Evolutionary conservation across 768 basidiomycete genomes (phyloP).

Genomic region (Boletales sp.): DNA sequence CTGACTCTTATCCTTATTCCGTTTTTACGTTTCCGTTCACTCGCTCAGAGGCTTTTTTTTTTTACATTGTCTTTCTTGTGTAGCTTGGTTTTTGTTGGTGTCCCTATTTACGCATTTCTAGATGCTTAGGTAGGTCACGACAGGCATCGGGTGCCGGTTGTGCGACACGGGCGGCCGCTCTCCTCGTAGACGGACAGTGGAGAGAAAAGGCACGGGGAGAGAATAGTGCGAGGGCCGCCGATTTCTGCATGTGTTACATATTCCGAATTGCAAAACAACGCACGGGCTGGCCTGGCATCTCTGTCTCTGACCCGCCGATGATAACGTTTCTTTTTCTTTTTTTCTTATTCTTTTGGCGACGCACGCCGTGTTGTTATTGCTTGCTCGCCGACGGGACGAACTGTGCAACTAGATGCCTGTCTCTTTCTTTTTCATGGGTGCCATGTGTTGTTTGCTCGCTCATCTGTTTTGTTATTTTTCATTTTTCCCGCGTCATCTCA

Average conservation of each 20-base stretch:
- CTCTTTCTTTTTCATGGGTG: too few species aligned
- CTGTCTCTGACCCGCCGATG: not conserved
- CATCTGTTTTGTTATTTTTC: too few species aligned
- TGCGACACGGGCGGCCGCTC: not conserved
- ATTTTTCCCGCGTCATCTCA: too few species aligned
- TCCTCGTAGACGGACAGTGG: not conserved
- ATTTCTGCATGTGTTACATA: not conserved
- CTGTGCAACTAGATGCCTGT: too few species aligned
- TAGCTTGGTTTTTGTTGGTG: conserved; percentile 19
- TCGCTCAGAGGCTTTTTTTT: conserved; percentile 2
- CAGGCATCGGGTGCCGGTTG: not conserved
- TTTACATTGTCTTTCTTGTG: conserved; percentile 7
- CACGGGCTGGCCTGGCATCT: conserved; percentile 23
- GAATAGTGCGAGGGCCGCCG: not conserved
- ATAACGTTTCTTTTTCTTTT: not conserved
- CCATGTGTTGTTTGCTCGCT: too few species aligned
- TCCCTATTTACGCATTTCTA: conserved; percentile 22
- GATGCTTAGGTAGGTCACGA: conserved; percentile 21
- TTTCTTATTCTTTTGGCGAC: too few species aligned
- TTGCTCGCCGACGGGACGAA: too few species aligned
- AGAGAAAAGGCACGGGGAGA: not conserved
- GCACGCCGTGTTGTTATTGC: too few species aligned
- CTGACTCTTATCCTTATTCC: conserved; percentile 4
- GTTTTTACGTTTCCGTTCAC: not conserved
- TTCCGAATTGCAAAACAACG: not conserved